These are phyloP conservation scores for Isabelozyma gotoi DNA, from an alignment of 805 yeast species.

Conservation along the genomic window DNA sequence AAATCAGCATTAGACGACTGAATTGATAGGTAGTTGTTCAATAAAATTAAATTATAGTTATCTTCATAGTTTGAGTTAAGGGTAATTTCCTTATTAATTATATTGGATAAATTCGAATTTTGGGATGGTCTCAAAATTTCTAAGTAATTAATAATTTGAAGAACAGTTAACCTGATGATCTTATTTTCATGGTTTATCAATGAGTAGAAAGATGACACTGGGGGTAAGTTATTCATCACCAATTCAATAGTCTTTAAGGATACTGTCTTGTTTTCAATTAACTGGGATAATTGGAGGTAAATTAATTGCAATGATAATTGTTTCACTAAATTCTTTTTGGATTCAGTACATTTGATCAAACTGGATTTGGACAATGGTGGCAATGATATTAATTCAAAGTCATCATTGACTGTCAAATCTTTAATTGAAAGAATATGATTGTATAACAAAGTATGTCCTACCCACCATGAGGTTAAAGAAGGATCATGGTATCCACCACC, in stretches of 20 bases:
- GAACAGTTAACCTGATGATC: conserved; percentile 47
- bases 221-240: conserved; percentile 46
- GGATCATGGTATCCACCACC: conserved; percentile 79
- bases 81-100: conserved; percentile 15
- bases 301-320: conserved; percentile 67
- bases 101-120: conserved; percentile 15
- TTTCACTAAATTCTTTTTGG: conserved; percentile 48
- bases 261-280: conserved; percentile 28
- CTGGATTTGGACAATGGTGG: conserved; percentile 58
- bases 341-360: conserved; percentile 53
- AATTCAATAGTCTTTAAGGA: conserved; percentile 17
- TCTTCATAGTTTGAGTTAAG: conserved; percentile 12
- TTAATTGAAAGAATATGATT: conserved; percentile 66
- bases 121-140: conserved; percentile 20
- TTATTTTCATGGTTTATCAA: conserved; percentile 42
- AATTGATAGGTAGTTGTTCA: conserved; percentile 54
- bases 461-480: conserved; percentile 75
- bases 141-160: conserved; percentile 44
- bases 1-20: conserved; percentile 54
- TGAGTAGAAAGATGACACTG: conserved; percentile 42
- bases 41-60: conserved; percentile 50
- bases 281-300: conserved; percentile 52
- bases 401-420: conserved; percentile 3
- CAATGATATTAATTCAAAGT: conserved; percentile 40
- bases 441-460: conserved; percentile 66